Percentiles rank a stretch among this genome's conserved stretches.
Evolutionary conservation across 495 filamentous ascomycete genomes (phyloP).

Genomic region (Hyaloscypha bicolor): DNA sequence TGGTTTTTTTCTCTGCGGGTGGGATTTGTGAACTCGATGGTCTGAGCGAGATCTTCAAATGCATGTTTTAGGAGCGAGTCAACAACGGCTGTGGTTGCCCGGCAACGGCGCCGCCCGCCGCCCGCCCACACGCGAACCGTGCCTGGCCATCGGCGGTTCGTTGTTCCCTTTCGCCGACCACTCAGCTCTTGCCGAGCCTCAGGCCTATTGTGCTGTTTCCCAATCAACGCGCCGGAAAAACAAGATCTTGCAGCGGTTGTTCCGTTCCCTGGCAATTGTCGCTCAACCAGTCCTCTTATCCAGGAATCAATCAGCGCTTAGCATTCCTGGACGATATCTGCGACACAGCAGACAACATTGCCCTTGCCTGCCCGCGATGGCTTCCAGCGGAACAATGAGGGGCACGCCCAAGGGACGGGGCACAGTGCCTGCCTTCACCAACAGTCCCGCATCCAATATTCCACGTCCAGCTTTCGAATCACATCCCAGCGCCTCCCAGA

Average conservation of each 20-base stretch:
- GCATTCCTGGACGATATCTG: conserved; percentile 17
- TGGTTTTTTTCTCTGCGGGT: not conserved
- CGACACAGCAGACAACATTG: not conserved
- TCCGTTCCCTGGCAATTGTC: not conserved
- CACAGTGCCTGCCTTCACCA: conserved; percentile 66
- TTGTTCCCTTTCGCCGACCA: not conserved
- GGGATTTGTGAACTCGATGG: not conserved
- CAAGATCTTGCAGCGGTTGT: not conserved
- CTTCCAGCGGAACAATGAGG: conserved; percentile 47
- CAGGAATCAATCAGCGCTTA: conserved; percentile 24
- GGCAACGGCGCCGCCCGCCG: not conserved
- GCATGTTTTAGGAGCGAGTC: not conserved
- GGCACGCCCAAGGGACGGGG: conserved; percentile 70
- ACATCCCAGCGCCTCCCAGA: conserved; percentile 52
- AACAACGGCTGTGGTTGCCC: conserved; percentile 1
- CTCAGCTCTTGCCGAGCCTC: conserved; percentile 1
- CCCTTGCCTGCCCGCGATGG: conserved; percentile 23
- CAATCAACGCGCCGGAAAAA: conserved; percentile 14
- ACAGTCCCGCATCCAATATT: conserved; percentile 73
- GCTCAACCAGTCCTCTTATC: not conserved
- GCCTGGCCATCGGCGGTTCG: not conserved
- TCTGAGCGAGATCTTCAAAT: not conserved
- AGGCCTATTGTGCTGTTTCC: not conserved
- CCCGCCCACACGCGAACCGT: not conserved
- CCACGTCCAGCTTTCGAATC: conserved; percentile 79